Evolutionary conservation across 495 filamentous ascomycete genomes (phyloP), one percentile per base, ranked within the genome.

Genomic region (Xanthoparmelia taractica): DNA sequence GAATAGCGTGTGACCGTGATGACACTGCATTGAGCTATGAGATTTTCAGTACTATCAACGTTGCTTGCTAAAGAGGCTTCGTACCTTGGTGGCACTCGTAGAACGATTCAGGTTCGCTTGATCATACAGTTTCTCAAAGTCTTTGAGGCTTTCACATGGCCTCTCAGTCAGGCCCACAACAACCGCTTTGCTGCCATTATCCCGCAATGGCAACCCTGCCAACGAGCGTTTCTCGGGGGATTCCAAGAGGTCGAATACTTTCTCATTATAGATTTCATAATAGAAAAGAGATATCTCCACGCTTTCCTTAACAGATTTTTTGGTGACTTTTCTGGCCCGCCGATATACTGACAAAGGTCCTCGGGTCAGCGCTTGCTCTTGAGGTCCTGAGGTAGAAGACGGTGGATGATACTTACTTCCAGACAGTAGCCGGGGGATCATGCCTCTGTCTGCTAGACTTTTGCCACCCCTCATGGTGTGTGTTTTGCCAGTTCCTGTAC

Each of bases 231-330:
- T 96, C 70, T 97, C 92, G 4, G 91, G 90, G 1, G 92, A 75
- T 71, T 96, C 89, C 63, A 98, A 93, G 34, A 98, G 76, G 72
- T 98, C 94, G 69, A 85, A 96, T 8, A 98, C 92, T 73, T 90
- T 91, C 74, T 94, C 90, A 72, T 97, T 97, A 76, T 98, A 98
- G 59, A 98, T 97, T 70, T 98, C 94, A 76, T 96, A 98, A 76
- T 98, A 98, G 45, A 88, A 93, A 69, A 98, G 83, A 18, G 85
- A 80, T 12, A 96, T 91, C 40, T 83, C 77, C 48, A 96, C 91
- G 4, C 77, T 94, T 47, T 83, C 82, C 2, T 87, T 92, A 11
- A 81, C 80, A 52, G 85, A 85, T 66, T 97, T 92, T 71, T 94
- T 96, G 63, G 87, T 84, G 8, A 96, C 85, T 77, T 96, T 97